Evolutionary conservation across 768 basidiomycete genomes (phyloP), one percentile per base, ranked within the genome.

Genomic region (Suillus spraguei): DNA sequence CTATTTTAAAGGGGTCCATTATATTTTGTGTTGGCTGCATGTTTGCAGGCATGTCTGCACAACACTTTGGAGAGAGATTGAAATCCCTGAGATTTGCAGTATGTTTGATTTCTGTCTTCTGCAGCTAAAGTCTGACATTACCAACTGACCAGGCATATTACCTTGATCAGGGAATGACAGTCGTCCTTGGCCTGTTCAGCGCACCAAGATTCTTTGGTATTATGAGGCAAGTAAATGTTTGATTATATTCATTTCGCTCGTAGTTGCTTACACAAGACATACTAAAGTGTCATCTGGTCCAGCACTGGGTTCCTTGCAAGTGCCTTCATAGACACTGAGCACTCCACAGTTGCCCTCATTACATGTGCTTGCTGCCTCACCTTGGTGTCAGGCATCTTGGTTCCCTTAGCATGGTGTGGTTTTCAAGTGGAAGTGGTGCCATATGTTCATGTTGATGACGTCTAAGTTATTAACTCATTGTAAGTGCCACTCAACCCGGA

Each of bases 11-110:
- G 41, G 33, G 42, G 20, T 60, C 59, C 42, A 41, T 60, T n/a
- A 44, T 60, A 1, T 60, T 60, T 14, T 41, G 39, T 46, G 42
- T 46, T 17, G 59, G 59, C 8, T 60, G 59, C 41, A 33, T 60
- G 14, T 46, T 60, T n/a, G 0, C 39, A 35, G 59, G 59, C 28
- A 60, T 60, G 32, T 33, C 47, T 14, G 41, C 35, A 9, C 59
- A 60, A n/a, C 59, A 60, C 42, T 60, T 60, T 60, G 42, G 59
- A 46, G 46, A 22, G 41, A 46, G n/a, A 46, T 0, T 60, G 42
- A 60, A 33, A 39, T n/a, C 13, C 13, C 41, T 60, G 20, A 33
- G 28, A 60, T 60, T 60, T 46, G 38, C 3, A 16, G 59, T 60
- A 0, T 41, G 59, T 47, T 47, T 22, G 4, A 14, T 47, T 47